Base-by-base conservation (phyloP, 2,329 filamentous ascomycete genomes). In the Colletotrichum tamarilloi region DNA sequence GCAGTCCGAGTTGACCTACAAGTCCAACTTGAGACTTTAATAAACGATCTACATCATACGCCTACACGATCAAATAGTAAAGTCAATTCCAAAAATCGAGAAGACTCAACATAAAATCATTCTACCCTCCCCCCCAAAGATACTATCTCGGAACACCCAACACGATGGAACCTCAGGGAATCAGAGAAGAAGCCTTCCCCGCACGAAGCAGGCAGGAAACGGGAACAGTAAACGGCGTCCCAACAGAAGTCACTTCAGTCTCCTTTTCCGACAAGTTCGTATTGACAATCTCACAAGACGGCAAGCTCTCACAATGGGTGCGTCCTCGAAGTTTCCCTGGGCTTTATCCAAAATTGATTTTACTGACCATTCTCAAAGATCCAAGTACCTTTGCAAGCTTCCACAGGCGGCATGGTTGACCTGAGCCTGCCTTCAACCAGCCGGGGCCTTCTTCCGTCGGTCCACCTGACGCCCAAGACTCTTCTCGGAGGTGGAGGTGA, bases 221-320 rank as follows among this genome's bases (percentile, higher is more conserved):
- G 1, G 92, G 92, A 3, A 80, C 86, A 3, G 90, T 98, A 74
- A 90, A 92, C 75, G 91, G 91, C 35, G 82, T 92, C 26, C 82
- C 87, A 46, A 98, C 97, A 1, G 91, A 95, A 76, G 92, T 94
- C 42, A 92, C 91, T 52, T 88, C 88, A 12, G 86, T 95, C 67
- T 90, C 88, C 77, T 98, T 98, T 83, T 88, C 92, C 9, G 97
- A 98, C 88, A 97, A 95, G 83, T 95, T 99, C 78, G 85, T 99
- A 77, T 86, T 99, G 75, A 98, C 95, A 1, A 89, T 98, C 73
- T 94, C 94, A 0, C 97, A 98, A 84, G 90, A 92, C 74, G 96
- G 95, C 7, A 90, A 92, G 72, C 85, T 98, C 59, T 93, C 94
- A 24, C 97, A 98, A 87, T 99, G 97, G 97, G 95, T 98, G 86